phyloP scores from a whole-genome alignment of 2,329 filamentous ascomycete genomes.

The Ophiostoma piceae region DNA sequence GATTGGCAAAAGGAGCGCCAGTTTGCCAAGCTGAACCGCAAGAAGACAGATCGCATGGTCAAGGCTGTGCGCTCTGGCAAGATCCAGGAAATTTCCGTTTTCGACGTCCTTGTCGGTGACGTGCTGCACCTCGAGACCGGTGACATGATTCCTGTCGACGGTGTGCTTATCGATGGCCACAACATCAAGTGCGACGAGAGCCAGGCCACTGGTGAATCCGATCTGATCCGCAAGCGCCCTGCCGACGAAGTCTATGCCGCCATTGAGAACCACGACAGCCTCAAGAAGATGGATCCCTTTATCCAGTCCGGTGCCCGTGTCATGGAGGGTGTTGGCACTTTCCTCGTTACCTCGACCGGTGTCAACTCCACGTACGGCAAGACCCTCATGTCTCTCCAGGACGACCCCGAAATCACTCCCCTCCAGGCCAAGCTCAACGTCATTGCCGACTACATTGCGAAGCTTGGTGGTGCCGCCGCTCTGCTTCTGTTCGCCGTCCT shows the following conservation, averaged over 20 bases:
- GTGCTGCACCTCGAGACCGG: slow-evolving; percentile 69
- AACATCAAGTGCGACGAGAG: slow-evolving; percentile 74
- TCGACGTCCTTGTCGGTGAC: slow-evolving; percentile 64
- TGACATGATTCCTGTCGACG: slow-evolving; percentile 69
- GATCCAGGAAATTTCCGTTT: slow-evolving; percentile 63
- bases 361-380: slow-evolving; percentile 70
- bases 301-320: slow-evolving; percentile 80
- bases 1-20: slow-evolving; percentile 78
- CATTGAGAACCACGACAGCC: slow-evolving; percentile 59
- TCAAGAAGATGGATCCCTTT: slow-evolving; percentile 73
- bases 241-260: slow-evolving; percentile 64
- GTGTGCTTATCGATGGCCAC: slow-evolving; percentile 66
- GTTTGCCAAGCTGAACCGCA: slow-evolving; percentile 72
- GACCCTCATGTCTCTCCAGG: slow-evolving; percentile 68
- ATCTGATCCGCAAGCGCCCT: slow-evolving; percentile 63
- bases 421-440: slow-evolving; percentile 70
- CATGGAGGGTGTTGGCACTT: slow-evolving; percentile 71
- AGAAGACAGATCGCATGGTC: slow-evolving; percentile 69
- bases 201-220: slow-evolving; percentile 73
- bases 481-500: slow-evolving; percentile 77
- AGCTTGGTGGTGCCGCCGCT: slow-evolving; percentile 70
- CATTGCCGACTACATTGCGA: slow-evolving; percentile 72
- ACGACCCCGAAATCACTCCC: slow-evolving; percentile 68
- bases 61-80: slow-evolving; percentile 68
- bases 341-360: slow-evolving; percentile 67